Base-by-base conservation (phyloP, 495 filamentous ascomycete species). In the Gamarada debralockiae region DNA sequence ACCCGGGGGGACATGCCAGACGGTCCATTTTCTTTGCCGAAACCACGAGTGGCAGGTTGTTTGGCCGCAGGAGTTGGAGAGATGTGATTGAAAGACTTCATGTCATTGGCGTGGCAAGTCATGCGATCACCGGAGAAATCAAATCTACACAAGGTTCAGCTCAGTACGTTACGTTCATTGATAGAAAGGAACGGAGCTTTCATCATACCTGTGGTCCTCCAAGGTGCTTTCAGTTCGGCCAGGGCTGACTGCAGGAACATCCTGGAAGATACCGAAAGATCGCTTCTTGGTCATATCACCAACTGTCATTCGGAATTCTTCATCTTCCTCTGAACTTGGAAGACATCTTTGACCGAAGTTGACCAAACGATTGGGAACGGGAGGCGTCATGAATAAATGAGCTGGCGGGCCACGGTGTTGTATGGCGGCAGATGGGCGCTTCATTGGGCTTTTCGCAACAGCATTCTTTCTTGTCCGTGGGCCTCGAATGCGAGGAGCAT, bases 221-320 rank as follows among this genome's bases (percentile, higher is more conserved):
- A 67, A 31, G 4, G 66, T 53, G 29, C 59, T 66, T 48, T 65
- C 63, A 10, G 45, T 61, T 17, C 48, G 61, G 15, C 55, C 52
- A 41, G 62, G 65, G 50, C 63, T 67, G 12, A 36, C 47, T 21
- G 66, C 57, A 8, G 59, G 53, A 17, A 43, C 53, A 21, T 71
- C 66, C 20, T 58, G 61, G 50, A 70, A 74, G 13, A 73, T 57
- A 45, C 56, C 59, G 39, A 66, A 71, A 27, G 22, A 49, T 2
- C 63, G 64, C 23, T 59, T 64, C 21, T 56, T 52, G 27, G 20
- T 45, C 25, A 27, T 54, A 6, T 53, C 25, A n/a, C 39, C 48
- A 22, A 49, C 37, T 5, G 54, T 60, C 44, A 58, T 21, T 42
- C 36, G 41, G 29, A 57, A 56, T 38, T 60, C 61, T 41, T 58